These are phyloP conservation scores for Thalia dealbata DNA, from an alignment of 176 grass and related monocot genomes.

Conservation along the genomic window DNA sequence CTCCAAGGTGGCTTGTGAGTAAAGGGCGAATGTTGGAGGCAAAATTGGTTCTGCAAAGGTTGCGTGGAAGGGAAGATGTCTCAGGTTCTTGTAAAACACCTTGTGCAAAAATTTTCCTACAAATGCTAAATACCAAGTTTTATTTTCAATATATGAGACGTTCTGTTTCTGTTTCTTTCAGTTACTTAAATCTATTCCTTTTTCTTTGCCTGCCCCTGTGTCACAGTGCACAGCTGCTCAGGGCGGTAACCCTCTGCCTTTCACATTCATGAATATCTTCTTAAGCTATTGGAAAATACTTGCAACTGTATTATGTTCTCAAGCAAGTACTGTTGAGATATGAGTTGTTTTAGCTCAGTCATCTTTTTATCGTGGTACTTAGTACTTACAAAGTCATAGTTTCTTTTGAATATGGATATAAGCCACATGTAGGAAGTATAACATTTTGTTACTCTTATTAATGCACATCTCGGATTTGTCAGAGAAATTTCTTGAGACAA, in stretches of 20 bases:
- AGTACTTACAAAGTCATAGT: background rate
- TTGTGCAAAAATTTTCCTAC: background rate
- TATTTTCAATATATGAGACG: background rate
- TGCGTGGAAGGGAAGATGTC: constrained; percentile 69
- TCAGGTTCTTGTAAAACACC: constrained; percentile 40
- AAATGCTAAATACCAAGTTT: background rate
- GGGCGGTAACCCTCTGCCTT: too few relatives aligned
- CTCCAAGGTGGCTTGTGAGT: constrained; percentile 87
- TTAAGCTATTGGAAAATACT: background rate
- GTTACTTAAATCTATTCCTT: background rate
- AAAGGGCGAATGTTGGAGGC: constrained; percentile 79
- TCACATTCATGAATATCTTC: background rate
- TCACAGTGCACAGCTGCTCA: too few relatives aligned
- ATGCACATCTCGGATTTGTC: background rate
- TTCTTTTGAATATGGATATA: background rate
- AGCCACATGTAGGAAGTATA: background rate
- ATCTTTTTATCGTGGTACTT: background rate
- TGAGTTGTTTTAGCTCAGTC: background rate
- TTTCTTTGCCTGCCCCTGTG: background rate
- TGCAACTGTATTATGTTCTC: background rate
- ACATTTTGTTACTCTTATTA: background rate
- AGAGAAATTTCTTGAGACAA: background rate
- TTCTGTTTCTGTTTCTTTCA: background rate
- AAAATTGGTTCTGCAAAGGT: constrained; percentile 61
- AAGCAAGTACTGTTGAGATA: background rate